These are phyloP conservation scores for Tylopilus sp. DNA, from an alignment of 1,284 basidiomycete genomes.

Conservation along the genomic window DNA sequence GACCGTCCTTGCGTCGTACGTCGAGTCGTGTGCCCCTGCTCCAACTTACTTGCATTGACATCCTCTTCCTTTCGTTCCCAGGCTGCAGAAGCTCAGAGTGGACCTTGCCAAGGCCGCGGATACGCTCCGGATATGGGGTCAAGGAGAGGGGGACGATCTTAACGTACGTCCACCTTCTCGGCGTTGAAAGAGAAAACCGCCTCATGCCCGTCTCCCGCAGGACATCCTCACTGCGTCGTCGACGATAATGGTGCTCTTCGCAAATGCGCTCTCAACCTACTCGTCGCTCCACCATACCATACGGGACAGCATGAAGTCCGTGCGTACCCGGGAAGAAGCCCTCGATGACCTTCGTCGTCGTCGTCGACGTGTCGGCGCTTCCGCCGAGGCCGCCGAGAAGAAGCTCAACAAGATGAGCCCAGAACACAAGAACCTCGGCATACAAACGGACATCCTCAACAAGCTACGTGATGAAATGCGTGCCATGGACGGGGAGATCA, in stretches of 20 bases:
- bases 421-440: constrained; percentile 80
- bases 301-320: constrained; percentile 69
- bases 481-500: constrained; percentile 75
- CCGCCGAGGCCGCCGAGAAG: constrained; percentile 84
- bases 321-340: constrained; percentile 81
- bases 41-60: not conserved
- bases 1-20: constrained; percentile 68
- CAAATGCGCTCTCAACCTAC: constrained; percentile 66
- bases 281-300: constrained; percentile 71
- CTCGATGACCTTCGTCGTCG: constrained; percentile 74
- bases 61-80: constrained; percentile 23
- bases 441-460: constrained; percentile 75
- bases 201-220: constrained; percentile 35
- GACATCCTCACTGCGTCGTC: constrained; percentile 75
- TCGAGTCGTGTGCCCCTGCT: constrained; percentile 15
- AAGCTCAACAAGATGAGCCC: constrained; percentile 88
- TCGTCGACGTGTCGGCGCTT: constrained; percentile 60
- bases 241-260: constrained; percentile 66
- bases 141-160: constrained; percentile 84
- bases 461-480: constrained; percentile 76
- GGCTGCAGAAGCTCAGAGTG: constrained; percentile 58
- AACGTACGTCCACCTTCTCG: constrained; percentile 46
- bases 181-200: not conserved
- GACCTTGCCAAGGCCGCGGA: constrained; percentile 73
- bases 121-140: constrained; percentile 73